Evolutionary conservation across 352 stramenopile species (phyloP).

Genomic region (Pythium utonaiense): DNA sequence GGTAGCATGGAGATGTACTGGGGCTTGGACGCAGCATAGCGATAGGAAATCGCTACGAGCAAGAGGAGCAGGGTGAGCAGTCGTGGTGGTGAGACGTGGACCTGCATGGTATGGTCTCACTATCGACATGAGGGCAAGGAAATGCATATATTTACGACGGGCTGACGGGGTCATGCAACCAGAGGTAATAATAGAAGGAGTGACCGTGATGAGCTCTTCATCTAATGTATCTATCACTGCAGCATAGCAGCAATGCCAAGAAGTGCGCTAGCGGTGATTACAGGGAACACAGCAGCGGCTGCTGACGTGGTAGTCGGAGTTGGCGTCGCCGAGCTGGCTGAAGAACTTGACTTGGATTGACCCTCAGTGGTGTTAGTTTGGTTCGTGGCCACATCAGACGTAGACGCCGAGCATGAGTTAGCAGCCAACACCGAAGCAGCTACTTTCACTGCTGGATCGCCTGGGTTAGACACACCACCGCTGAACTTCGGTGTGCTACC

Average conservation of each 20-base stretch:
- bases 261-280: not conserved
- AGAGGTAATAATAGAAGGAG: not conserved
- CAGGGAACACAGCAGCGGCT: not conserved
- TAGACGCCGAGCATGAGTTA: constrained; percentile 2
- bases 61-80: not conserved
- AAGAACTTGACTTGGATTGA: not conserved
- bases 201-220: not conserved
- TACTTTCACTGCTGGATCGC: constrained; percentile 10
- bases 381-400: not conserved
- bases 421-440: constrained; percentile 8
- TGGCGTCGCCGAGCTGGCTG: not conserved
- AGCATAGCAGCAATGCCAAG: not conserved
- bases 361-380: not conserved
- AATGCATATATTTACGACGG: no score
- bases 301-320: not conserved
- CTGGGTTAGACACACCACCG: constrained; percentile 17
- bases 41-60: not conserved
- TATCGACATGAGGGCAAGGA: no score
- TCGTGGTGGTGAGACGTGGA: not conserved
- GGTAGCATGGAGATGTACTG: constrained; percentile 25
- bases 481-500: constrained; percentile 10
- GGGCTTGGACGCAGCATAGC: not conserved
- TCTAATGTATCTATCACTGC: not conserved
- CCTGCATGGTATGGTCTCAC: not conserved
- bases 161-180: no score